phyloP scores from a whole-genome alignment of 768 basidiomycete species.

The Hebeloma cylindrosporum region DNA sequence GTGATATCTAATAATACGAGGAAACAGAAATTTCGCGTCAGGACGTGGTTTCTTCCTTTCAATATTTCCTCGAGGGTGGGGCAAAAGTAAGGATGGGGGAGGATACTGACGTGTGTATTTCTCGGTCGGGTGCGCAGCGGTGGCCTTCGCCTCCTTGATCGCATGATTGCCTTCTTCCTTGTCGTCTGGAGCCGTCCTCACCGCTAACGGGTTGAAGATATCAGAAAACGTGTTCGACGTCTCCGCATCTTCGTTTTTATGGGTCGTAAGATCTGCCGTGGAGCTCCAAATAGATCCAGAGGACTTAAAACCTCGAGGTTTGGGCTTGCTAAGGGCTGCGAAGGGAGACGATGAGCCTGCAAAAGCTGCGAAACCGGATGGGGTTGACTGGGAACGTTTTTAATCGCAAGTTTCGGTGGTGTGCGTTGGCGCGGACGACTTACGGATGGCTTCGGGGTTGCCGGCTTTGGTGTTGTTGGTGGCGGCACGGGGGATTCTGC shows the following conservation, averaged over 20 bases:
- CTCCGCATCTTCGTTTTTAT: constrained; percentile 19
- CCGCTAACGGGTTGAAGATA: constrained; percentile 4
- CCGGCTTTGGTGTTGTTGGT: constrained; percentile 8
- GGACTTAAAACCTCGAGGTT: constrained; percentile 4
- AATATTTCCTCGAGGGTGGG: constrained; percentile 6
- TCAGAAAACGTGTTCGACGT: constrained; percentile 4
- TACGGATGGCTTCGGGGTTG: constrained; percentile 18
- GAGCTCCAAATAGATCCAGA: constrained; percentile 26
- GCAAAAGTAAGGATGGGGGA: constrained; percentile 15
- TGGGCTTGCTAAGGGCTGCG: constrained; percentile 20
- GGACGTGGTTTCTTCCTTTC: constrained; percentile 7
- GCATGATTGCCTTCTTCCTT: constrained; percentile 15
- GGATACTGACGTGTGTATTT: constrained; percentile 32
- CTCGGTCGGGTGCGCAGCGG: constrained; percentile 15
- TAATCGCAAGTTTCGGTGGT: background rate
- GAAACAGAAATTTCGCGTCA: constrained; percentile 15
- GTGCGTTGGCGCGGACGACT: background rate
- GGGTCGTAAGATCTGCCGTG: constrained; percentile 7
- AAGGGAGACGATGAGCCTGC: constrained; percentile 36
- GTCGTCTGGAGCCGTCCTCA: background rate
- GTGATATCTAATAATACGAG: constrained; percentile 40
- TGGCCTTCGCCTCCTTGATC: constrained; percentile 15
- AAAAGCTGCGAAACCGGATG: constrained; percentile 32
- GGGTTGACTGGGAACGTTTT: constrained; percentile 10
- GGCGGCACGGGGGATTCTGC: no score